Evolutionary conservation across 805 yeast genomes (phyloP).

Genomic region (Metschnikowia borealis): DNA sequence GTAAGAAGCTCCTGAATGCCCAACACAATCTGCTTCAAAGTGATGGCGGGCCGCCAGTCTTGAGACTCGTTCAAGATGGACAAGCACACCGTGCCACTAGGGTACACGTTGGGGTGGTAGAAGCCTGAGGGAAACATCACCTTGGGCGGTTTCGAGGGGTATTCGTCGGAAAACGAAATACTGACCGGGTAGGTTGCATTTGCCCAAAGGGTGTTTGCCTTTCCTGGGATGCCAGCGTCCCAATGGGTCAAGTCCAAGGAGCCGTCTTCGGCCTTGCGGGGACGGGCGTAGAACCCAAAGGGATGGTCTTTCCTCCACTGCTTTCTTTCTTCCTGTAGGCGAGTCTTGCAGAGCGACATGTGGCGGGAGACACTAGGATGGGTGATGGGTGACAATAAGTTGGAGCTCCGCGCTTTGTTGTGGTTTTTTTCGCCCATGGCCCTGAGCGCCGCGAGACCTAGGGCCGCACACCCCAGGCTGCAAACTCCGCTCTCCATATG

Average conservation of each 20-base stretch:
- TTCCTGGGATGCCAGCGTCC: constrained; percentile 97
- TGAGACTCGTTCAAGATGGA: constrained; percentile 91
- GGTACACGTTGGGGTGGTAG: constrained; percentile 96
- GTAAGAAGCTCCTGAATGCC: constrained; percentile 91
- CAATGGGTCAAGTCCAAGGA: constrained; percentile 78
- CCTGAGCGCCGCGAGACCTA: not conserved
- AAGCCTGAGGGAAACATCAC: constrained; percentile 85
- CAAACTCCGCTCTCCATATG: not conserved
- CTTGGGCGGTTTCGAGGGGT: constrained; percentile 96
- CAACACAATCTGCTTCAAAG: constrained; percentile 79
- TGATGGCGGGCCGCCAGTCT: constrained; percentile 97
- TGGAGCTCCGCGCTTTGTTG: not conserved
- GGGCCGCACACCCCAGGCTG: not conserved
- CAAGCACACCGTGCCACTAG: constrained; percentile 94
- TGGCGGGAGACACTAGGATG: not conserved
- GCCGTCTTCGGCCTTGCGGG: constrained; percentile 76
- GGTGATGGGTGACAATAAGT: not conserved
- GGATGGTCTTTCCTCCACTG: constrained; percentile 99
- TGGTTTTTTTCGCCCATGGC: not conserved
- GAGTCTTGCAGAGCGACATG: constrained; percentile 63
- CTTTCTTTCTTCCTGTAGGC: constrained; percentile 93
- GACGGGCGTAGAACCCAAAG: constrained; percentile 94
- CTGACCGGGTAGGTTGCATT: constrained; percentile 86
- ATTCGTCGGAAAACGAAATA: constrained; percentile 80
- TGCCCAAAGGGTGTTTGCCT: constrained; percentile 79